Evolutionary conservation across 805 yeast genomes (phyloP).

Genomic region (Priceomyces medius): DNA sequence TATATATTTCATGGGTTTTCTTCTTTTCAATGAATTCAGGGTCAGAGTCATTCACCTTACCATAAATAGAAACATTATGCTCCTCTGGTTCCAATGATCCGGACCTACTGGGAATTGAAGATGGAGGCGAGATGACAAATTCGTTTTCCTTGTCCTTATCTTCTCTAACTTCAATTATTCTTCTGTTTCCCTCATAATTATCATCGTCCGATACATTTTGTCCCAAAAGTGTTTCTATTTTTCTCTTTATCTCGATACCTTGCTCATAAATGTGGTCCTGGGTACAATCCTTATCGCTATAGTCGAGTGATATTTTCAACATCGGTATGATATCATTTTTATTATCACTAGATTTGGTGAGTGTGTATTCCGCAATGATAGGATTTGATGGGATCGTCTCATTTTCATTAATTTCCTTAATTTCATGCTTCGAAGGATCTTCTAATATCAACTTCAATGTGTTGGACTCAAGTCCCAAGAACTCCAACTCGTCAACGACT

Average conservation of each 20-base stretch:
- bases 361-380: slow-evolving; percentile 41
- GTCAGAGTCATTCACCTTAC: slow-evolving; percentile 6
- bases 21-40: slow-evolving; percentile 11
- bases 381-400: slow-evolving; percentile 38
- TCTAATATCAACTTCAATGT: slow-evolving; percentile 37
- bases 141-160: slow-evolving; percentile 24
- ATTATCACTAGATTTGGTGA: slow-evolving; percentile 26
- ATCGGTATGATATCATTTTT: slow-evolving; percentile 34
- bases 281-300: slow-evolving; percentile 23
- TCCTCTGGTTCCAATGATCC: slow-evolving; percentile 8
- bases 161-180: slow-evolving; percentile 29
- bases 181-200: slow-evolving; percentile 6
- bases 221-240: slow-evolving; percentile 24
- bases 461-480: slow-evolving; percentile 56
- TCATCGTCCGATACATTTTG: slow-evolving; percentile 17
- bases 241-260: slow-evolving; percentile 26
- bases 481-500: slow-evolving; percentile 62
- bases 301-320: slow-evolving; percentile 38
- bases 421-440: slow-evolving; percentile 19
- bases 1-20: slow-evolving; percentile 33
- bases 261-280: slow-evolving; percentile 35
- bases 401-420: slow-evolving; percentile 31
- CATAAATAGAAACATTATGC: background rate
- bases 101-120: slow-evolving; percentile 11
- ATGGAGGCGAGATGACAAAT: slow-evolving; percentile 31